These are phyloP conservation scores for Ogataea pilisensis DNA, from an alignment of 805 yeast genomes.

Conservation along the genomic window DNA sequence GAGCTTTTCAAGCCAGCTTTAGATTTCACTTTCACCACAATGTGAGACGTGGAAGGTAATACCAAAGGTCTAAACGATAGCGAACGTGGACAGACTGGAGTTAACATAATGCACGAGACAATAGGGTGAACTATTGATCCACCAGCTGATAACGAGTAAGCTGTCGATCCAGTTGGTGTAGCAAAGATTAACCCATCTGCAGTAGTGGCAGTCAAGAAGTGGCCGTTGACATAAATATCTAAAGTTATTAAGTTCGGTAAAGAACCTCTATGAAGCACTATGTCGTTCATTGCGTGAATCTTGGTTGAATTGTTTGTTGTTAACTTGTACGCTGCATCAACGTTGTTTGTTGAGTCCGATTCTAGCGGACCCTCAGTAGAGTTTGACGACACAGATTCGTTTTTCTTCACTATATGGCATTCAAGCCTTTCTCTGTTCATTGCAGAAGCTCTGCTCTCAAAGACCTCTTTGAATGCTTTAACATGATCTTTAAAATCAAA, in stretches of 20 bases:
- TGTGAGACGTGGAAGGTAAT: constrained; percentile 73
- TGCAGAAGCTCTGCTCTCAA: constrained; percentile 64
- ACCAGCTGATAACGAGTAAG: constrained; percentile 84
- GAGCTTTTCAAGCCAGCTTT: constrained; percentile 22
- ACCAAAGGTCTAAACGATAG: constrained; percentile 86
- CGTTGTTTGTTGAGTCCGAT: constrained; percentile 11
- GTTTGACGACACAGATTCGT: constrained; percentile 6
- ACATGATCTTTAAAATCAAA: constrained; percentile 66
- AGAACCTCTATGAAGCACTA: constrained; percentile 82
- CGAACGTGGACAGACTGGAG: constrained; percentile 91
- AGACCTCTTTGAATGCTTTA: constrained; percentile 61
- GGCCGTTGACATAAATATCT: constrained; percentile 82
- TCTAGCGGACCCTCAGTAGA: constrained; percentile 12
- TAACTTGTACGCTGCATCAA: constrained; percentile 14
- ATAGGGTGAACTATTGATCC: constrained; percentile 91
- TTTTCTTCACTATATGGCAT: constrained; percentile 55
- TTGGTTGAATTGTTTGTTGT: constrained; percentile 24
- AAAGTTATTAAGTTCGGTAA: constrained; percentile 80
- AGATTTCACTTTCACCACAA: constrained; percentile 57
- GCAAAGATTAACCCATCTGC: constrained; percentile 86
- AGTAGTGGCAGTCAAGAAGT: constrained; percentile 80
- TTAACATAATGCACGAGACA: constrained; percentile 74
- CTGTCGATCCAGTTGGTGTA: constrained; percentile 95
- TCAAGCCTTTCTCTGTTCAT: constrained; percentile 74
- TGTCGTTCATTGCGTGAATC: constrained; percentile 88